A percentile compares a stretch with the other conserved stretches of the same genome.
These are phyloP conservation scores for Tricholoma matsutake DNA, from an alignment of 768 basidiomycete species.

Conservation along the genomic window DNA sequence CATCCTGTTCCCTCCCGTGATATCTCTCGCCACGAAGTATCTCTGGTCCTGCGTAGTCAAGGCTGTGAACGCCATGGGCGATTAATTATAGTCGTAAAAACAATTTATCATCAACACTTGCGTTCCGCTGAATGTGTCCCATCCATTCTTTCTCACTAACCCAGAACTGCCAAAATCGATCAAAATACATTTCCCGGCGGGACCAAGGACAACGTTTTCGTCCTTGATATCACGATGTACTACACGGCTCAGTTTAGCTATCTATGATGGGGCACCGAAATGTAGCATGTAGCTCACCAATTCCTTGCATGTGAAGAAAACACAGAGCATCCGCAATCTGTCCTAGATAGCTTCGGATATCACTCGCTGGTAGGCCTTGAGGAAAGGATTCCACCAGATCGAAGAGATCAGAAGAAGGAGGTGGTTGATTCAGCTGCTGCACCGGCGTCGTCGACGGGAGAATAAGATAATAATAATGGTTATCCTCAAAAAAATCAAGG, in stretches of 20 bases:
- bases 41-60: constrained; percentile 96
- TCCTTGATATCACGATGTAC: constrained; percentile 99
- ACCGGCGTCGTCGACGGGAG: constrained; percentile 74
- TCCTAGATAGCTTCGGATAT: constrained; percentile 81
- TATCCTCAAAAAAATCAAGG: constrained; percentile 96
- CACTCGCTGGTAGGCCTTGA: constrained; percentile 71
- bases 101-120: constrained; percentile 40
- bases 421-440: constrained; percentile 44
- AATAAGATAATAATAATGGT: constrained; percentile 93
- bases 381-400: constrained; percentile 92
- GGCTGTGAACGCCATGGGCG: constrained; percentile 34
- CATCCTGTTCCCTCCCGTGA: constrained; percentile 94
- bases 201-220: constrained; percentile 88
- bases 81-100: background rate
- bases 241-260: constrained; percentile 26
- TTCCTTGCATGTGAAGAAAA: constrained; percentile 89
- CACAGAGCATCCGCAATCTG: constrained; percentile 90
- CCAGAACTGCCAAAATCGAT: constrained; percentile 98
- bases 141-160: constrained; percentile 75
- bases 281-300: constrained; percentile 51
- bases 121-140: constrained; percentile 95
- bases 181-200: constrained; percentile 78
- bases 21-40: constrained; percentile 94
- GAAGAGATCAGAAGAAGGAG: constrained; percentile 82
- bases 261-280: background rate